Evolutionary conservation across 208 protist genomes (phyloP), one percentile per base, ranked within the genome.

Genomic region (Trypanosoma avium): DNA sequence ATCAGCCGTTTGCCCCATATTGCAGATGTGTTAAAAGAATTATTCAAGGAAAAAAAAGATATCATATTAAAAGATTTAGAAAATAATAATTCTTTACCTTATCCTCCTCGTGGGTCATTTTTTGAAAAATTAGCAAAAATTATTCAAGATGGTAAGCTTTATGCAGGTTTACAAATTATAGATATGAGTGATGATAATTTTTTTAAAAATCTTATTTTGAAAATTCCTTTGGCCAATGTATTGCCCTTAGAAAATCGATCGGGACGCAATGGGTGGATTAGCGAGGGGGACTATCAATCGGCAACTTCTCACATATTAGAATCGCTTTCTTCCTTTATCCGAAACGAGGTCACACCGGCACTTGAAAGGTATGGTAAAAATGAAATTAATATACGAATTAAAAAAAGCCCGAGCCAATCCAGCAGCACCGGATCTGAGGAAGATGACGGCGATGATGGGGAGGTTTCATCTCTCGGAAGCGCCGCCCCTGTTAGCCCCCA

Each of bases 1-100:
- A 66, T 86, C 12, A 79, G 78, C 15, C 84, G 88, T 27, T 84
- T 81, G 42, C 73, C 75, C 13, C 47, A 86, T 27, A 79, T 86
- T 24, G 68, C 48, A 13, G 74, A 63, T 12, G 81, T 78, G 36
- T 42, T 91, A 43, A 50, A 63, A 21, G 65, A 75, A 27, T 36
- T 90, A 27, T 61, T 73, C 13, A 59, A 53, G 29, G 64, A 24
- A n/a, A 64, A 60, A 9, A 19, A 40, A 19, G 48, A 65, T 2
- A 40, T 53, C 10, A 35, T 12, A 15, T 22, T 38, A 2, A 1
- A 21, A 59, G 15, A 32, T 5, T 29, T 33, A 24, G 22, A 36
- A 29, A 3, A 3, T 1, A 32, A 60, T 33, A 47, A 5, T 36
- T 17, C 45, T 52, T 42, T 67, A 26, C 48, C 40, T 4, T 72